Evolutionary conservation across 192 early-diverging fungal genomes (phyloP).

Genomic region (Lobosporangium transversale): DNA sequence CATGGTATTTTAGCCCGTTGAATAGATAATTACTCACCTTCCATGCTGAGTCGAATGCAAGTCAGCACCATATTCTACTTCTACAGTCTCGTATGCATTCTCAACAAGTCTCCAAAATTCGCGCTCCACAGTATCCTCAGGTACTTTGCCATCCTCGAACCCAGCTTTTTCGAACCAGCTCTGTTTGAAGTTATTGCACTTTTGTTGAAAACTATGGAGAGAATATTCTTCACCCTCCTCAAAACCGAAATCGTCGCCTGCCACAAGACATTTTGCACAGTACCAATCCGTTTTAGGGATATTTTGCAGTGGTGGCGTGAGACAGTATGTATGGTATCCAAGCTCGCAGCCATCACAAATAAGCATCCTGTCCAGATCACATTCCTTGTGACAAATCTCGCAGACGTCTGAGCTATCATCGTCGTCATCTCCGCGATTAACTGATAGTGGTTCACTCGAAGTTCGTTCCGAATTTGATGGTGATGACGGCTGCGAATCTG

Average conservation of each 20-base stretch:
- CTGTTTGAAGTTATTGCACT: conserved; percentile 82
- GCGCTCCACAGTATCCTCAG: conserved; percentile 84
- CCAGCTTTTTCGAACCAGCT: conserved; percentile 60
- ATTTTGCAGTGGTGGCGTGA: conserved; percentile 64
- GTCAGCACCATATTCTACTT: conserved; percentile 98
- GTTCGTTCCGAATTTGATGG: conserved; percentile 41
- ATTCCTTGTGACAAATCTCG: conserved; percentile 55
- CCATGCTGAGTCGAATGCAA: conserved; percentile 91
- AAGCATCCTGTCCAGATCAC: conserved; percentile 70
- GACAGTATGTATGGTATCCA: conserved; percentile 85
- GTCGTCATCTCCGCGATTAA: conserved; percentile 60
- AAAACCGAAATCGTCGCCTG: conserved; percentile 93
- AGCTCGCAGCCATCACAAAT: conserved; percentile 91
- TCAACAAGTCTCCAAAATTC: conserved; percentile 96
- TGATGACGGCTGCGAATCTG: conserved; percentile 41
- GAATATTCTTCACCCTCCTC: conserved; percentile 87
- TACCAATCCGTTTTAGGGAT: conserved; percentile 83
- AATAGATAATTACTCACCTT: conserved; percentile 70
- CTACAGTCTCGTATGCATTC: conserved; percentile 83
- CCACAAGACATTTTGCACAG: conserved; percentile 83
- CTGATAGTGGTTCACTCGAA: conserved; percentile 33
- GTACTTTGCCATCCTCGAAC: conserved; percentile 48
- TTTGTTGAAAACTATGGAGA: conserved; percentile 79
- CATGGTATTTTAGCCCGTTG: too few species aligned
- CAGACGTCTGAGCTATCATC: conserved; percentile 62